Evolutionary conservation across 768 basidiomycete species (phyloP), one percentile per base, ranked within the genome.

Genomic region (Sarcodon sp.): DNA sequence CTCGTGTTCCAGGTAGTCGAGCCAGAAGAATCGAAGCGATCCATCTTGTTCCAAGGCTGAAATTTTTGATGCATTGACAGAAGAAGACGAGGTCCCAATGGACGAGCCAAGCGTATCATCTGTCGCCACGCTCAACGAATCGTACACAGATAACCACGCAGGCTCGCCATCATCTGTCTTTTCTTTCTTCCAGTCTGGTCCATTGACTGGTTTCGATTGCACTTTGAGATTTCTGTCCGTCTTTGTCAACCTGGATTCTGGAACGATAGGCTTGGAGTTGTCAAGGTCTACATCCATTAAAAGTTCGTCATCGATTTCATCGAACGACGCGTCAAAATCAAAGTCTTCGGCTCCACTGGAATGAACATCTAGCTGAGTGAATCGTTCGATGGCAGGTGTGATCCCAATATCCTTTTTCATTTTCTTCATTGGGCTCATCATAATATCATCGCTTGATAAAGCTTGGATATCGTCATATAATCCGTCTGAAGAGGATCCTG

Each of bases 21-120:
- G 70, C 96, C 96, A 99, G 69, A 83, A 99, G 70, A 99, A 92
- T 27, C 76, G 76, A 11, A 98, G 66, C 3, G 80, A 85, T 1
- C 89, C 91, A 53, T 96, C 90, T 4, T 76, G 66, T 58, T 97
- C 89, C 2, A 92, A 71, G 0, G 82, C 83, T 37, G 75, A 73
- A 6, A 79, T 54, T 16, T 70, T 64, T 59, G 59, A 57, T 59
- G 44, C 70, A 1, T 63, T 55, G 6, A 66, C 63, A 12, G 62
- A 50, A 6, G 59, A 47, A 1, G 47, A 44, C 3, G 54, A 50
- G n/a, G 54, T 43, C 12, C 34, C 59, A 4, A 63, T 59, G 33
- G 73, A 61, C 21, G 67, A 69, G 11, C 81, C 84, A 27, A 85
- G 63, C 1, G 71, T 66, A 16, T 87, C 86, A 27, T 79, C 71